These are phyloP conservation scores for Wickerhamomyces bisporus DNA, from an alignment of 805 yeast genomes.

Conservation along the genomic window DNA sequence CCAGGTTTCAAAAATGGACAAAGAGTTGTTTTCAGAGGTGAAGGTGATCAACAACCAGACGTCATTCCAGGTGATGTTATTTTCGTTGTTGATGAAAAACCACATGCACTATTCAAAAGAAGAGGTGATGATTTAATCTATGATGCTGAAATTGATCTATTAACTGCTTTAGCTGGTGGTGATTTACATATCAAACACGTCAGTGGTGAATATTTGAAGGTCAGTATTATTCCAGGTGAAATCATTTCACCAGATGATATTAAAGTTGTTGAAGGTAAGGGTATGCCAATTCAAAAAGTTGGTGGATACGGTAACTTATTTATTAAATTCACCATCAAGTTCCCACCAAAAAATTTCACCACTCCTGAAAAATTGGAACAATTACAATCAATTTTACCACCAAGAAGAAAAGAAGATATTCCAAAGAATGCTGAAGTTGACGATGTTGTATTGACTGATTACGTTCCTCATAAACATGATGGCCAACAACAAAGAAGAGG, in stretches of 20 bases:
- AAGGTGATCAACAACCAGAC: constrained; percentile 96
- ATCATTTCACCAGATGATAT: constrained; percentile 78
- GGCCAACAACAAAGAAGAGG: constrained; percentile 31
- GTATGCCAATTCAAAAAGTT: constrained; percentile 93
- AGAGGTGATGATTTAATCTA: constrained; percentile 82
- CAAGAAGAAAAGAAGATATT: constrained; percentile 48
- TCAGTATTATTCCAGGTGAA: constrained; percentile 84
- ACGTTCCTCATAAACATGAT: constrained; percentile 58
- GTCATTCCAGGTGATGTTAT: constrained; percentile 95
- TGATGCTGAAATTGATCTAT: constrained; percentile 82
- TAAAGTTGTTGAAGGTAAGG: constrained; percentile 85
- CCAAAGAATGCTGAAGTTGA: constrained; percentile 77
- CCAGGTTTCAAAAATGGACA: constrained; percentile 98
- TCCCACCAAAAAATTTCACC: constrained; percentile 76
- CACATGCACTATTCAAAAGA: constrained; percentile 79
- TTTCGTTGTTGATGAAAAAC: constrained; percentile 86
- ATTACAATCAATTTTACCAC: constrained; percentile 75
- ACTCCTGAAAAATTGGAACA: constrained; percentile 66
- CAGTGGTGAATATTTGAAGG: constrained; percentile 86
- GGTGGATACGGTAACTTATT: constrained; percentile 88
- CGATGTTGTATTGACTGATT: constrained; percentile 68
- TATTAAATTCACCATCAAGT: constrained; percentile 79
- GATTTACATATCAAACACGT: constrained; percentile 82
- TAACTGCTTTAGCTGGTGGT: constrained; percentile 97
- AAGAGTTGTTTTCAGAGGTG: constrained; percentile 85